Conservation (phyloP, 805 yeast genomes). For the Pichia rugopelliculosa region DNA sequence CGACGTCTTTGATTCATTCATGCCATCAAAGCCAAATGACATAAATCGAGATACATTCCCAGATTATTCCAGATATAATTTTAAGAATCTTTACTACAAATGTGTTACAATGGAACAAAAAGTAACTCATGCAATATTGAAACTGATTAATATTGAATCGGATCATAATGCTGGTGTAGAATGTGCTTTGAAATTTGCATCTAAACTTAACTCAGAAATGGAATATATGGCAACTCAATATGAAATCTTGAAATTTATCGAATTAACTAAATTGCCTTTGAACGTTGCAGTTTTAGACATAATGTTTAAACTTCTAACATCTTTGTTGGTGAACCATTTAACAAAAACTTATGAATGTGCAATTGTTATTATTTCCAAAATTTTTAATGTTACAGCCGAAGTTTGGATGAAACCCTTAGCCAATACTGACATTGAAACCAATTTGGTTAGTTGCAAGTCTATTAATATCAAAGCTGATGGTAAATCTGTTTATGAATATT, state of each 20-base stretch:
- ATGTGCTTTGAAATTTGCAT: conserved; percentile 7
- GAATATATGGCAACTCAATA: conserved; percentile 12
- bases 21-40: background rate
- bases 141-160: background rate
- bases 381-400: conserved; percentile 23
- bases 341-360: conserved; percentile 36
- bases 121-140: conserved; percentile 8
- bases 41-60: background rate
- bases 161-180: conserved; percentile 7
- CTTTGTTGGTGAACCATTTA: conserved; percentile 15
- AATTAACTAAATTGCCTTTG: background rate
- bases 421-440: conserved; percentile 20
- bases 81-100: background rate
- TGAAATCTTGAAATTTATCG: conserved; percentile 11
- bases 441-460: background rate
- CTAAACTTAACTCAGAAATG: conserved; percentile 9
- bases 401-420: conserved; percentile 22
- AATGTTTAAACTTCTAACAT: conserved; percentile 11
- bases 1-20: conserved; percentile 13
- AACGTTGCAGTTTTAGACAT: conserved; percentile 6
- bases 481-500: conserved; percentile 41
- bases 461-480: conserved; percentile 32
- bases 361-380: conserved; percentile 26
- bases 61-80: conserved; percentile 7
- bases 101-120: conserved; percentile 13